Base-by-base conservation (phyloP, 2,329 filamentous ascomycete genomes). In the Diaporthe vaccinii region DNA sequence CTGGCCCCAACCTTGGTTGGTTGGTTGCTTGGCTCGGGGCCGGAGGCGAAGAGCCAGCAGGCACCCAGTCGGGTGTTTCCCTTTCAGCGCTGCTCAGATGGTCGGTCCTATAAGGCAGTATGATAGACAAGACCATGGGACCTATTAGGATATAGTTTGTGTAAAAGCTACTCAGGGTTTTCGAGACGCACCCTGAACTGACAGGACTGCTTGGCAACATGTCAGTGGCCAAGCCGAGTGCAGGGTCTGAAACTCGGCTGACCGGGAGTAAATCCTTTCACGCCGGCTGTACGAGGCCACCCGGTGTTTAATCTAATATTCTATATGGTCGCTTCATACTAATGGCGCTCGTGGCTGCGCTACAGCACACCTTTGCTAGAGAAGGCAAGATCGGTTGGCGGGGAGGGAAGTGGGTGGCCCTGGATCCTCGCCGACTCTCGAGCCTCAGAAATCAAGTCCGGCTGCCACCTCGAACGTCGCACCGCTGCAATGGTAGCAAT, bases 201-300 rank as follows among this genome's bases (percentile, higher is more conserved):
- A 20, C 41, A 22, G 41, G 14, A 46, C 20, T 34, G 17, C 28
- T 36, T 67, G 44, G 22, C 9, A 9, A 51, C 12, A n/a, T 14
- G 14, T 20, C 5, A 39, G 22, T 46, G 51, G 62, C 44, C 62
- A 51, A 53, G 62, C 10, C 14, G 62, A 53, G 62, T 17, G 12
- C 44, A 68, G 4, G 62, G 44, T 25, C 22, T 68, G 62, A 68
- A 68, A 68, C 62, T 53, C 62, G 46, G 28, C 62, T 68, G 46
- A 7, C 62, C 31, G 62, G 28, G 46, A 53, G 25, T 14, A 20
- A 53, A 53, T 14, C 62, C 20, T 51, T 68, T 10, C n/a, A 36
- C 12, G 62, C 20, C 44, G 62, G 12, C 46, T 36, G 44, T 14
- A 51, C 20, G 3, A 25, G 31, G 22, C 31, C 36, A 39, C 10